Base-by-base conservation (phyloP, 2,329 filamentous ascomycete species). In the Neofusicoccum umdonicola region DNA sequence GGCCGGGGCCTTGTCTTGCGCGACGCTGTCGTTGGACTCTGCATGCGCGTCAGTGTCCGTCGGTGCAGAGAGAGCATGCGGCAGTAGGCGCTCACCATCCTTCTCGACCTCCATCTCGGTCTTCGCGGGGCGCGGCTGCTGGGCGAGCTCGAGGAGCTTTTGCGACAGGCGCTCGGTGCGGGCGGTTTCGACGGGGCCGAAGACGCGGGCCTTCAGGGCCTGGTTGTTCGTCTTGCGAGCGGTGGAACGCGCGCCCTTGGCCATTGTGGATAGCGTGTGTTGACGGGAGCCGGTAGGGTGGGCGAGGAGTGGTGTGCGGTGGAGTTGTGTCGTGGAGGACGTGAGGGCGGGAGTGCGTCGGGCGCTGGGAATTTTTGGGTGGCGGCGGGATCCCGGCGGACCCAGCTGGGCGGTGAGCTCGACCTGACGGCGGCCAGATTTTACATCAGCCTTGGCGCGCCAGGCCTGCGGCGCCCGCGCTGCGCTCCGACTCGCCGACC, bases 171-270 rank as follows among this genome's bases (percentile, higher is more conserved):
- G 89, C 78, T 93, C 89, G 62, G 88, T 89, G 70, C 94, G 87
- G 51, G 90, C 93, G 71, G 85, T 82, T 77, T 94, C 92, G 63
- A 88, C 88, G 15, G 94, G 94, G 1, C 90, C 91, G 79, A 96
- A 97, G 69, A 97, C 90, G 69, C 87, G 88, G 69, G 86, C 83
- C 78, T 93, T 93, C 69, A 97, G 85, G 71, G 87, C 89, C 70
- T 86, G 84, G 81, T 93, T 92, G 82, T 97, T 97, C 73, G 85
- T 84, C 82, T 97, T 97, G 72, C 84, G 87, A 69, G 86, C 83
- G 76, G 90, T 96, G 69, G 93, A 87, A 76, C 94, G 86, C 67
- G 90, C 83, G 75, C 91, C 90, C 78, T 96, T 97, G 27, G 93
- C 94, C 94, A 97, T 98, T 71, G 64, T 47, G 15, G 22, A 45